phyloP scores from a whole-genome alignment of 225 moss, liverwort and hornwort genomes.

The Ulota crispa region DNA sequence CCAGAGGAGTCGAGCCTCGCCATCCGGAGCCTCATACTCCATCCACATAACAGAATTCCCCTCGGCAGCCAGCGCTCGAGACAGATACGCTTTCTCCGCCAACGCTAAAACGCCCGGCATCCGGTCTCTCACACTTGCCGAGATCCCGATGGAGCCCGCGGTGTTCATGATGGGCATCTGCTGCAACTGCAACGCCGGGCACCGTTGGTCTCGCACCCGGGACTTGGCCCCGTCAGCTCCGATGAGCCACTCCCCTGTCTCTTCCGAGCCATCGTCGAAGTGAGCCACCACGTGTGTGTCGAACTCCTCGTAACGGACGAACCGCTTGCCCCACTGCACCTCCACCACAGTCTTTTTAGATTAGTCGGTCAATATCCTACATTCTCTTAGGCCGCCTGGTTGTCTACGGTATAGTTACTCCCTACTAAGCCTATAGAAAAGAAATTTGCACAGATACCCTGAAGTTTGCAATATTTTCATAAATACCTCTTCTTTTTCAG shows the following conservation, averaged over 20 bases:
- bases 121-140: neutral
- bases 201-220: constrained; percentile 35
- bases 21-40: constrained; percentile 34
- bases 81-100: neutral
- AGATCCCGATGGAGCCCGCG: constrained; percentile 24
- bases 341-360: too few species aligned
- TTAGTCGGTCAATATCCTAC: too few species aligned
- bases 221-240: constrained; percentile 55
- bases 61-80: constrained; percentile 19
- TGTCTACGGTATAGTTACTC: too few species aligned
- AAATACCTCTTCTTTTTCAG: too few species aligned
- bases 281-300: constrained; percentile 38
- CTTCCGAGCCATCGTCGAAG: constrained; percentile 53
- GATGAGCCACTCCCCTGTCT: constrained; percentile 35
- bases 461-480: too few species aligned
- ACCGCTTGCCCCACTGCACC: constrained; percentile 39
- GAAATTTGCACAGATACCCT: too few species aligned
- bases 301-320: constrained; percentile 42
- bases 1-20: constrained; percentile 37
- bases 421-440: too few species aligned
- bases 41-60: constrained; percentile 41
- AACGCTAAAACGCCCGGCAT: constrained; percentile 25
- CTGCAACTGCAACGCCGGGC: constrained; percentile 15
- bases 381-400: too few species aligned
- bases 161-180: constrained; percentile 28